A percentile compares a stretch with the other conserved stretches of the same genome.
Conservation (phyloP, 225 moss, liverwort and hornwort genomes). For the Pseudisothecium myosuroides region DNA sequence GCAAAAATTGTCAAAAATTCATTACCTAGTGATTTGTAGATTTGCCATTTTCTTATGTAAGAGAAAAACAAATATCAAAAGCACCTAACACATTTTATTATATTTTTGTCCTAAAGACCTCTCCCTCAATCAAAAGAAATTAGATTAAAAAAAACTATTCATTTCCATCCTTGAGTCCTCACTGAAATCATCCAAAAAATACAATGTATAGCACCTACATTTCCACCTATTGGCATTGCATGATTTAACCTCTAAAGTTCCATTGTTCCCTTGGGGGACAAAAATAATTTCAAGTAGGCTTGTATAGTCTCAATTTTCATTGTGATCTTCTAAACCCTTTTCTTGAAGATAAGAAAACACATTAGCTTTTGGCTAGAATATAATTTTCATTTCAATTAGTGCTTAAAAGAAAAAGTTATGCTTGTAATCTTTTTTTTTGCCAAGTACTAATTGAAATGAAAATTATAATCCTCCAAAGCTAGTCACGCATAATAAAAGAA, state of each 20-base stretch:
- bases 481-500: too few species aligned
- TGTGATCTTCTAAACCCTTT: not conserved
- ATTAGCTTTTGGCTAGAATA: not conserved
- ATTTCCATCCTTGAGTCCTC: not conserved
- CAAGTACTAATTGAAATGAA: too few species aligned
- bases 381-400: not conserved
- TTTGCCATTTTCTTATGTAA: not conserved
- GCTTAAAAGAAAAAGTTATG: not conserved
- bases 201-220: not conserved
- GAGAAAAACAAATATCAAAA: not conserved
- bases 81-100: not conserved
- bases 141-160: not conserved
- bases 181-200: not conserved
- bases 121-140: not conserved
- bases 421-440: too few species aligned
- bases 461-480: too few species aligned
- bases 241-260: not conserved
- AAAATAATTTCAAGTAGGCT: not conserved
- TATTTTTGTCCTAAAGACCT: not conserved
- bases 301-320: not conserved
- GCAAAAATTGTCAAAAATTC: too few species aligned
- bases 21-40: rapidly evolving
- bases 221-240: not conserved
- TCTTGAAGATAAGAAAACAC: not conserved
- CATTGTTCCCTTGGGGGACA: rapidly evolving